Evolutionary conservation across 345 rosid species (phyloP).

Genomic region (Arabis alpina): DNA sequence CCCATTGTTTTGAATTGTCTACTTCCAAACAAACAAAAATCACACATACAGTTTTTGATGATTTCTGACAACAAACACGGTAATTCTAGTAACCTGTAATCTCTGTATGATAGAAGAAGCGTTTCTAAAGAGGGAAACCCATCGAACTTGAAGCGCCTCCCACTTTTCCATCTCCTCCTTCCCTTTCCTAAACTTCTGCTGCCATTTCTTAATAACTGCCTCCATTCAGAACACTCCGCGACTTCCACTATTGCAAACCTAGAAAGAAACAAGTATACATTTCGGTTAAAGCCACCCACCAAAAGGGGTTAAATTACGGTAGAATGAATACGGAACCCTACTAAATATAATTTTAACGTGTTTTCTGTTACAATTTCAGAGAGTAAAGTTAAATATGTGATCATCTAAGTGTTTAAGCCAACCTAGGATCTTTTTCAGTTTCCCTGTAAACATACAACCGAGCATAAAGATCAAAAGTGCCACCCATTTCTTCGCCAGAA

Average conservation of each 20-base stretch:
- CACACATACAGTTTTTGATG: constrained; percentile 11
- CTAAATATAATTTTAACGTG: background rate
- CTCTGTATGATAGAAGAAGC: constrained; percentile 75
- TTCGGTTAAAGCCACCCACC: constrained; percentile 16
- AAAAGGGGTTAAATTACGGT: background rate
- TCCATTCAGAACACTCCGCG: constrained; percentile 54
- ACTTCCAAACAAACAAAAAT: background rate
- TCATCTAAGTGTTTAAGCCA: no score
- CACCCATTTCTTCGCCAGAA: constrained; percentile 88
- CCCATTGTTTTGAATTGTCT: constrained; percentile 60
- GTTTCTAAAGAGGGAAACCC: constrained; percentile 62
- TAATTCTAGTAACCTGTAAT: constrained; percentile 49
- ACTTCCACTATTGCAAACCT: constrained; percentile 3
- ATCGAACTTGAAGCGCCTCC: constrained; percentile 68
- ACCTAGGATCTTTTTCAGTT: background rate
- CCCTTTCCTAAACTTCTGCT: constrained; percentile 62
- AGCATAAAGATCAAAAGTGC: constrained; percentile 67
- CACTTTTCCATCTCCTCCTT: constrained; percentile 68
- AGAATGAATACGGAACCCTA: background rate
- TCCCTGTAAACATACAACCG: constrained; percentile 10
- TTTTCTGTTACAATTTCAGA: constrained; percentile 15
- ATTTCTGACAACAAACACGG: background rate
- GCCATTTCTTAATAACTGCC: constrained; percentile 65
- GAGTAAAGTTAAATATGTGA: constrained; percentile 20
- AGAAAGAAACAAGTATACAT: constrained; percentile 15